phyloP scores from a whole-genome alignment of 2,329 filamentous ascomycete genomes.

The Helotiales sp. region DNA sequence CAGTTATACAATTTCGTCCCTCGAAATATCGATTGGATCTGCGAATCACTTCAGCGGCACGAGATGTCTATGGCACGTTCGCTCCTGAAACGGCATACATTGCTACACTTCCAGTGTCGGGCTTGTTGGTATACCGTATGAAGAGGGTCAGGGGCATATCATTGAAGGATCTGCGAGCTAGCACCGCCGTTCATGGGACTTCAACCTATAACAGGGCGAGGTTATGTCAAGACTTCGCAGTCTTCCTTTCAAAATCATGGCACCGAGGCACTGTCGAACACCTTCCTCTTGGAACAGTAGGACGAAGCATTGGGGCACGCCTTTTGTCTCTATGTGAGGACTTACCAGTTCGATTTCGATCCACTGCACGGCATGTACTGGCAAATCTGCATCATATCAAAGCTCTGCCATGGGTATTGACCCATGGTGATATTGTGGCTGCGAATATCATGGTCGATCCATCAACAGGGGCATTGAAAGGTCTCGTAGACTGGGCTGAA shows the following conservation, averaged over 20 bases:
- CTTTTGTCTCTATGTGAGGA: conserved; percentile 45
- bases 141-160: conserved; percentile 48
- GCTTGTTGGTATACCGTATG: conserved; percentile 49
- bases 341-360: conserved; percentile 45
- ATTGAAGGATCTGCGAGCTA: conserved; percentile 42
- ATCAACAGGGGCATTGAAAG: conserved; percentile 51
- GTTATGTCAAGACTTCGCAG: conserved; percentile 50
- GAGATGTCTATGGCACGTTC: conserved; percentile 47
- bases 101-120: conserved; percentile 42
- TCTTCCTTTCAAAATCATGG: conserved; percentile 49
- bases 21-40: conserved; percentile 49
- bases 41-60: conserved; percentile 46
- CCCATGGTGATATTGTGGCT: conserved; percentile 64
- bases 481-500: conserved; percentile 69
- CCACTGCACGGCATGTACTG: conserved; percentile 33
- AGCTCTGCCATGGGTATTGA: conserved; percentile 58
- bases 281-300: conserved; percentile 45
- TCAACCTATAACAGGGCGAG: conserved; percentile 34
- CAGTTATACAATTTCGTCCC: conserved; percentile 56
- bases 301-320: conserved; percentile 49
- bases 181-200: neutral
- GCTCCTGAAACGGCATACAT: conserved; percentile 51
- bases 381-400: conserved; percentile 46
- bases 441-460: conserved; percentile 60
- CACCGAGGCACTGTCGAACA: conserved; percentile 23